A percentile compares a stretch with the other conserved stretches of the same genome.
These are phyloP conservation scores for Lolium multiflorum DNA, from an alignment of 176 grass and related monocot genomes.

Conservation along the genomic window DNA sequence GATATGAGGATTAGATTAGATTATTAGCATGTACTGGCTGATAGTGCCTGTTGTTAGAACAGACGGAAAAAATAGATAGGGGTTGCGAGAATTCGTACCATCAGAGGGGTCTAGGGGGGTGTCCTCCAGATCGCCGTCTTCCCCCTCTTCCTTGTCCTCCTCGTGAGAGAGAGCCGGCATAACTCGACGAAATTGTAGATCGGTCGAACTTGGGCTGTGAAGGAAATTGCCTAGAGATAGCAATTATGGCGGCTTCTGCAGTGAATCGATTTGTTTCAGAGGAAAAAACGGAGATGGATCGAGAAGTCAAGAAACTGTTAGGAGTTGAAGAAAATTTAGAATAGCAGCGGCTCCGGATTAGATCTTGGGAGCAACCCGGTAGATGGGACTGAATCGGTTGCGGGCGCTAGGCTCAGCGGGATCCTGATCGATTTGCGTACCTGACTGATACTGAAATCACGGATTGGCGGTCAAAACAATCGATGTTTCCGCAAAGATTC, in stretches of 20 bases:
- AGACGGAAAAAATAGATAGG: not conserved
- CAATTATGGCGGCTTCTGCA: too few species aligned
- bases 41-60: not conserved
- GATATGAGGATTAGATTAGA: not conserved
- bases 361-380: not conserved
- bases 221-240: too few species aligned
- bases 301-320: not conserved
- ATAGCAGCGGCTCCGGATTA: not conserved
- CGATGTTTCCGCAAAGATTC: too few species aligned
- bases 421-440: too few species aligned
- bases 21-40: not conserved
- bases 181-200: not conserved
- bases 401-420: too few species aligned
- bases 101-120: not conserved
- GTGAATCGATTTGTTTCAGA: not conserved
- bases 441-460: too few species aligned
- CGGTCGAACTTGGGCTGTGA: not conserved
- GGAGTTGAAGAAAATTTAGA: not conserved
- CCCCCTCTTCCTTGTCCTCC: not conserved
- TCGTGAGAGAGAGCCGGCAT: not conserved
- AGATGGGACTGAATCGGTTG: not conserved
- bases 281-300: not conserved
- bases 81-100: not conserved
- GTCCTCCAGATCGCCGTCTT: not conserved
- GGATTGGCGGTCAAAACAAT: too few species aligned